phyloP scores from a whole-genome alignment of 2,329 filamentous ascomycete genomes.

The Zymoseptoria passerinii region DNA sequence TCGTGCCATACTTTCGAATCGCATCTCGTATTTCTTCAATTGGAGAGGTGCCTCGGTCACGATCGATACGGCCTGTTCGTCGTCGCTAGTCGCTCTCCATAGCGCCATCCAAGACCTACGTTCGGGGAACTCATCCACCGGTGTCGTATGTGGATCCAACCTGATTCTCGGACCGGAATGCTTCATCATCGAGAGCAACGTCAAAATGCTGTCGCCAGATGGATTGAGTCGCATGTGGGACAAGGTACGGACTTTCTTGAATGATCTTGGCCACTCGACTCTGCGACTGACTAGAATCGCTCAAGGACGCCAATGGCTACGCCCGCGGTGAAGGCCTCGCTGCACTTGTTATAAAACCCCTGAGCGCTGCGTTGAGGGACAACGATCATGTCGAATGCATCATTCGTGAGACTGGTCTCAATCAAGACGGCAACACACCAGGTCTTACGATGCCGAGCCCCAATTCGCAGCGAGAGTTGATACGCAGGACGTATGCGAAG shows the following conservation, averaged over 20 bases:
- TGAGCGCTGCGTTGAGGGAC: conserved; percentile 10
- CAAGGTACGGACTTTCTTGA: neutral
- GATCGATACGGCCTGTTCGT: conserved; percentile 42
- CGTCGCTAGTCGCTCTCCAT: conserved; percentile 32
- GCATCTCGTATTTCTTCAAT: conserved; percentile 29
- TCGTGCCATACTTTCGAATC: conserved; percentile 34
- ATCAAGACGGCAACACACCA: conserved; percentile 31
- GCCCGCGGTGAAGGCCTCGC: conserved; percentile 47
- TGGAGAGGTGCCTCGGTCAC: conserved; percentile 35
- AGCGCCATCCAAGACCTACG: conserved; percentile 26
- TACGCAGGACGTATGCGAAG: conserved; percentile 43
- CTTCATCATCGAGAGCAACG: conserved; percentile 22
- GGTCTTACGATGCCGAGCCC: conserved; percentile 35
- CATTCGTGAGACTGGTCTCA: conserved; percentile 30
- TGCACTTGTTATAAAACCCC: conserved; percentile 15
- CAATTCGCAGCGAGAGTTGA: conserved; percentile 28
- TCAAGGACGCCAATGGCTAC: conserved; percentile 39
- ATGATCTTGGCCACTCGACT: neutral
- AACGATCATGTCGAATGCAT: conserved; percentile 27
- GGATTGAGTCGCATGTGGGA: conserved; percentile 24
- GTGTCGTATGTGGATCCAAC: conserved; percentile 19
- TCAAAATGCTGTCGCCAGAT: conserved; percentile 28
- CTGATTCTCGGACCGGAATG: conserved; percentile 18
- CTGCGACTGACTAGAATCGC: neutral
- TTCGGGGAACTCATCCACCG: conserved; percentile 16